A percentile compares a stretch with the other conserved stretches of the same genome.
These are phyloP conservation scores for Hemileia vastatrix DNA, from an alignment of 1,284 basidiomycete genomes.

Conservation along the genomic window DNA sequence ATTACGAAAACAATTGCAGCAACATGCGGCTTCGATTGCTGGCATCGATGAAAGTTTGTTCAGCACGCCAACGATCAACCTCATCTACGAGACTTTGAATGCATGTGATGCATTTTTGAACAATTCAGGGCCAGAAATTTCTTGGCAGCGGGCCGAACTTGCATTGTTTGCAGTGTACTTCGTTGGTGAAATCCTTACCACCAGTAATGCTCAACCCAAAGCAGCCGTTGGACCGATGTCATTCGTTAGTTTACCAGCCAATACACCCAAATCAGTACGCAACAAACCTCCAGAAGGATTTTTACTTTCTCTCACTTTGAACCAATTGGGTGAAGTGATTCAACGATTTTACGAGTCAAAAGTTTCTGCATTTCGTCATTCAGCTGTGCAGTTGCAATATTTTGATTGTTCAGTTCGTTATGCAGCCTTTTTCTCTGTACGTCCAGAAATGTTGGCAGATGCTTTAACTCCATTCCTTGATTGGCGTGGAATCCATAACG, in stretches of 20 bases:
- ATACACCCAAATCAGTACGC: no score
- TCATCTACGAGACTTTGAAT: slow-evolving; percentile 59
- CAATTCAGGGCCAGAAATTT: slow-evolving; percentile 51
- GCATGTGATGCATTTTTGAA: no score
- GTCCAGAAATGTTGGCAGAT: slow-evolving; percentile 72
- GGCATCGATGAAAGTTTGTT: slow-evolving; percentile 72
- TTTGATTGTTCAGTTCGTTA: slow-evolving; percentile 89
- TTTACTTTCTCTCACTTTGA: no score
- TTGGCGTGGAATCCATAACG: slow-evolving; percentile 82
- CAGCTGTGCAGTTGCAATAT: slow-evolving; percentile 76
- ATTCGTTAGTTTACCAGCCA: no score
- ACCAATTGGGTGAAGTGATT: slow-evolving; percentile 86
- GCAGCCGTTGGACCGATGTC: no score
- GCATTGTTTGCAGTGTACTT: slow-evolving; percentile 84
- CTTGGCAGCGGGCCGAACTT: slow-evolving; percentile 91
- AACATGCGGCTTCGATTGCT: slow-evolving; percentile 69
- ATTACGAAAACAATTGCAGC: slow-evolving; percentile 76
- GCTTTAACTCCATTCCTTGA: slow-evolving; percentile 83
- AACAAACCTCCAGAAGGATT: no score
- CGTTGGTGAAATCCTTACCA: slow-evolving; percentile 89
- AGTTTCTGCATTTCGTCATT: slow-evolving; percentile 72
- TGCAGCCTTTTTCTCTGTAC: slow-evolving; percentile 87
- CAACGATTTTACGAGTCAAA: slow-evolving; percentile 71
- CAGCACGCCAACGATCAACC: slow-evolving; percentile 60
- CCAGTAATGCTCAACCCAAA: no score